A percentile compares a stretch with the other conserved stretches of the same genome.
These are phyloP conservation scores for Leccinum rimulosum DNA, from an alignment of 768 basidiomycete species.

Conservation along the genomic window DNA sequence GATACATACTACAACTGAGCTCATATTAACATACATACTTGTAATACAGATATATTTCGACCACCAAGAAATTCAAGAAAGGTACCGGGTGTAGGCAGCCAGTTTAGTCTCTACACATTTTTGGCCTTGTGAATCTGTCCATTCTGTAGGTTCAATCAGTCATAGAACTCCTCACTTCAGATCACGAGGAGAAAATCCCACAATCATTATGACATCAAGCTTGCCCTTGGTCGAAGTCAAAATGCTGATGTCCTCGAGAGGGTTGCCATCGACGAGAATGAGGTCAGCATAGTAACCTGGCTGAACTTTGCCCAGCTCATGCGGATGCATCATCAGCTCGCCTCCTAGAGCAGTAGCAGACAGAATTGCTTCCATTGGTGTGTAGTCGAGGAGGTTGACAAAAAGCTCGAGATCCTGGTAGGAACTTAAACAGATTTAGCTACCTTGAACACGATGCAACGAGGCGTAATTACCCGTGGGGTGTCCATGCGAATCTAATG, in stretches of 20 bases:
- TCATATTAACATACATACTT: no score
- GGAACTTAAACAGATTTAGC: slow-evolving; percentile 21
- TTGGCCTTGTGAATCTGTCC: slow-evolving; percentile 25
- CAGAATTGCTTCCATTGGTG: slow-evolving; percentile 38
- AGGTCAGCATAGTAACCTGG: slow-evolving; percentile 39
- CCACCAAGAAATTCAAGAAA: background rate
- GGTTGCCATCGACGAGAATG: slow-evolving; percentile 36
- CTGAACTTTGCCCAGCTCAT: slow-evolving; percentile 37
- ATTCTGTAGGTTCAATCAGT: slow-evolving; percentile 17
- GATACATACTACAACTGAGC: no score
- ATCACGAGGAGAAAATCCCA: slow-evolving; percentile 11
- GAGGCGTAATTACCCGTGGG: slow-evolving; percentile 24
- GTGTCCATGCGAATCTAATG: slow-evolving; percentile 31
- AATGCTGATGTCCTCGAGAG: slow-evolving; percentile 34
- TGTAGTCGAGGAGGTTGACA: slow-evolving; percentile 34
- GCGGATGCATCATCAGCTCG: slow-evolving; percentile 34
- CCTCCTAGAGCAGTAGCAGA: slow-evolving; percentile 36
- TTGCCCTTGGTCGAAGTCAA: slow-evolving; percentile 31
- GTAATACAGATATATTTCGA: no score
- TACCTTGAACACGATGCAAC: background rate
- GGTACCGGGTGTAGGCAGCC: background rate
- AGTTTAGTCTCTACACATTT: background rate
- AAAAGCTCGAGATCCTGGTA: slow-evolving; percentile 38
- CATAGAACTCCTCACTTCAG: background rate
- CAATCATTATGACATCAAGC: slow-evolving; percentile 35